Conservation (phyloP, 495 filamentous ascomycete species). For the Penicillium waksmanii region DNA sequence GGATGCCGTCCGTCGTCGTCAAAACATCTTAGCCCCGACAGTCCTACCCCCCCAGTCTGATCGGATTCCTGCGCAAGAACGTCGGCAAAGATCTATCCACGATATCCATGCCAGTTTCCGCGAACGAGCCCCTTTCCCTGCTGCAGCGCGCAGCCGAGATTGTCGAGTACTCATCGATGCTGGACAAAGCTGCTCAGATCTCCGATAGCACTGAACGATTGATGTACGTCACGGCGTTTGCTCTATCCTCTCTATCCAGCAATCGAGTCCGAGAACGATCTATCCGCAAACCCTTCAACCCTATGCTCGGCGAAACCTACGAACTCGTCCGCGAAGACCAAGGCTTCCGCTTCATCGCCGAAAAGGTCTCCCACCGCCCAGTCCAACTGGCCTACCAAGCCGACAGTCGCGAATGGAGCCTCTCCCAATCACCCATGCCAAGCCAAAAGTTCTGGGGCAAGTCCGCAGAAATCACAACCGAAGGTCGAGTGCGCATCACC, state of each 20-base stretch:
- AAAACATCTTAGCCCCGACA: conserved; percentile 69
- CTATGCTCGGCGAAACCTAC: conserved; percentile 94
- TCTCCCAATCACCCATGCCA: conserved; percentile 83
- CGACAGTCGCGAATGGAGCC: conserved; percentile 79
- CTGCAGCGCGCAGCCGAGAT: conserved; percentile 87
- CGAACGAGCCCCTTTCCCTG: conserved; percentile 89
- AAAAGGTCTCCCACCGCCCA: conserved; percentile 92
- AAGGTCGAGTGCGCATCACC: conserved; percentile 77
- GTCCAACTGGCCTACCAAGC: conserved; percentile 93
- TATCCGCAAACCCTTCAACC: conserved; percentile 97
- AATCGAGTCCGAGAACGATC: conserved; percentile 83
- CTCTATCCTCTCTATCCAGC: conserved; percentile 79
- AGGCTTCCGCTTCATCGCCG: conserved; percentile 86
- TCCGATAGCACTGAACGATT: conserved; percentile 68
- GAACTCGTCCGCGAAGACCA: conserved; percentile 89
- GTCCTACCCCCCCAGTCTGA: conserved; percentile 81
- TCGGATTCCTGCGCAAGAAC: conserved; percentile 94
- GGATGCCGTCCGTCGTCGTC: conserved; percentile 65
- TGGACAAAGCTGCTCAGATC: conserved; percentile 71
- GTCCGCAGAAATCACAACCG: conserved; percentile 87
- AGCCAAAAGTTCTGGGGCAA: conserved; percentile 99
- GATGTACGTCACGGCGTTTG: conserved; percentile 86
- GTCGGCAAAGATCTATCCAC: conserved; percentile 96
- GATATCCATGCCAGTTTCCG: conserved; percentile 94
- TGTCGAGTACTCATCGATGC: conserved; percentile 82